Evolutionary conservation across 2,329 filamentous ascomycete genomes (phyloP), one percentile per base, ranked within the genome.

Genomic region (Pseudocercospora pini-densiflorae): DNA sequence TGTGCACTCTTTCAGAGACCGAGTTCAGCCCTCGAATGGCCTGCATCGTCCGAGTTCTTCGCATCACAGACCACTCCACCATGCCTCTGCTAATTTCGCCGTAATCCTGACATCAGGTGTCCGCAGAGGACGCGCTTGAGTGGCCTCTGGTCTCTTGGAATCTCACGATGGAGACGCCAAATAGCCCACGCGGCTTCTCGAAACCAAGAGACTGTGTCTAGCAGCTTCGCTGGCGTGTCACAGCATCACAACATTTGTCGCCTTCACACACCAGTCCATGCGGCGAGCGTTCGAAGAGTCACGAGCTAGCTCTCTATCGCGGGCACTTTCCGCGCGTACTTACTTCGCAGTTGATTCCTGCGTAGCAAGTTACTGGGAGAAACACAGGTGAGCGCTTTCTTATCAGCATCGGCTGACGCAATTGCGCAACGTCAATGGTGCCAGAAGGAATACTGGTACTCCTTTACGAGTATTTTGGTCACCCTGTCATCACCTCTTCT

Each of bases 131-230:
- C 9, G 19, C 7, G 12, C 47, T 12, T 51, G n/a, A 23, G 27
- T 51, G 40, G 16, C 19, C 14, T 2, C 47, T 9, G 19, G 2
- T 24, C 21, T 23, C 47, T 31, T 14, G 33, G 31, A 43, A 58
- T 40, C 55, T 58, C 55, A 24, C 55, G 31, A 58, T 58, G 9
- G 55, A 5, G 8, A n/a, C 55, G 36, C 31, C 19, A 24, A 43
- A 40, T 16, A 33, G 55, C 9, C 55, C 55, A 58, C 55, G 55
- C 29, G 55, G 55, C 55, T 58, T 58, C 55, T 58, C 55, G 31
- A 58, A 36, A 36, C 31, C 55, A 40, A 9, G 14, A 24, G 23
- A 16, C 23, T n/a, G n/a, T 58, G 29, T 16, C 55, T n/a, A 24
- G n/a, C 33, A 40, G 31, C 55, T 31, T 19, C 55, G 31, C 55